Percentiles rank a stretch among this genome's conserved stretches.
phyloP scores from a whole-genome alignment of 73 alveolate genomes.

The Paramecium sonneborni region DNA sequence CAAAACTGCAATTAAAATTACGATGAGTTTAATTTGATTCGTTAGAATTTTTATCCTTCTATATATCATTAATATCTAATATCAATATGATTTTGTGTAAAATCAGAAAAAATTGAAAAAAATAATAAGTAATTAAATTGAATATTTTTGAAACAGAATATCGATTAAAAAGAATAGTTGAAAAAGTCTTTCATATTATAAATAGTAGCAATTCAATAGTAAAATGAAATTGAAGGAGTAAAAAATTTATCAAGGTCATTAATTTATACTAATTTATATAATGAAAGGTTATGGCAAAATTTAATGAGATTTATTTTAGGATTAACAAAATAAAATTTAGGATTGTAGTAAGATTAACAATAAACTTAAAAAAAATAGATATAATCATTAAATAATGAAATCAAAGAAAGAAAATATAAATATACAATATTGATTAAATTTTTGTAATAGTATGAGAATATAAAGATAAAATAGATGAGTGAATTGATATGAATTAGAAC shows the following conservation, averaged over 20 bases:
- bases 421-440: background rate
- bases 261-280: background rate
- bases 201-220: too few species aligned
- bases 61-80: background rate
- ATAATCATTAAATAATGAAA: background rate
- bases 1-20: background rate
- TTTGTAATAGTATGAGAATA: background rate
- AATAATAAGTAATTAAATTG: background rate
- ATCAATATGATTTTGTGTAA: background rate
- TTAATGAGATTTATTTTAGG: background rate
- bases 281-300: background rate
- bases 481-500: slow-evolving; percentile 17
- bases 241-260: too few species aligned
- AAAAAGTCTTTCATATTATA: too few species aligned
- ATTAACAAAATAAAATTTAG: background rate
- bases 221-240: too few species aligned
- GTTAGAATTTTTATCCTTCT: slow-evolving; percentile 6
- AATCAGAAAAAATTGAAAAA: background rate
- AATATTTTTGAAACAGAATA: too few species aligned
- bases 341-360: background rate
- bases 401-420: slow-evolving; percentile 13
- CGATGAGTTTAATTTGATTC: background rate
- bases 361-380: background rate
- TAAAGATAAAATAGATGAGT: slow-evolving; percentile 25
- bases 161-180: too few species aligned